Percentiles rank a stretch among this genome's conserved stretches.
These are phyloP conservation scores for Populus nigra DNA, from an alignment of 345 rosid genomes.

Conservation along the genomic window DNA sequence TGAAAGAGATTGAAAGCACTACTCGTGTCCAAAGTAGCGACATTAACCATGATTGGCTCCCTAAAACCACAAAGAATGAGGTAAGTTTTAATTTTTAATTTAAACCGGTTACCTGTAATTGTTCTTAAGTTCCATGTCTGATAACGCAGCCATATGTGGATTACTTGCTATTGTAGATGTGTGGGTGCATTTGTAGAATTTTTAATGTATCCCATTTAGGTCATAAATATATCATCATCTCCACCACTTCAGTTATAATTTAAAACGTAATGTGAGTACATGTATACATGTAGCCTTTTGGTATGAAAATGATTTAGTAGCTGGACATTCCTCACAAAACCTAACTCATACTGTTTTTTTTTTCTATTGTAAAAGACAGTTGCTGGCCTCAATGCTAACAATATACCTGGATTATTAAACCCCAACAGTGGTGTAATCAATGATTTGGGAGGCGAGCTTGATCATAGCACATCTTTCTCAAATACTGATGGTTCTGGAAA, in stretches of 20 bases:
- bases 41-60: constrained; percentile 32
- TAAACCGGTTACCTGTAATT: not conserved
- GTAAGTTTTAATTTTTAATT: constrained; percentile 40
- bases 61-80: constrained; percentile 35
- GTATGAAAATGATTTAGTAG: not conserved
- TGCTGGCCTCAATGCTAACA: constrained; percentile 39
- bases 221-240: not conserved
- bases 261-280: not conserved
- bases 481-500: constrained; percentile 29
- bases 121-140: not conserved
- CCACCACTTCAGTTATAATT: not conserved
- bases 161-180: not conserved
- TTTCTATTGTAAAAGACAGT: constrained; percentile 60
- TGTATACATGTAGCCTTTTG: constrained; percentile 5
- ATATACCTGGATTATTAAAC: constrained; percentile 20
- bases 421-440: constrained; percentile 20
- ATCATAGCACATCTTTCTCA: constrained; percentile 28
- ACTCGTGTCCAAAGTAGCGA: constrained; percentile 23
- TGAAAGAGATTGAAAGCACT: constrained; percentile 41
- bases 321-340: constrained; percentile 11
- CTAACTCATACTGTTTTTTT: constrained; percentile 37
- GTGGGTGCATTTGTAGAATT: not conserved
- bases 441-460: constrained; percentile 19
- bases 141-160: not conserved
- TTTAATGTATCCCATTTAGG: not conserved